Evolutionary conservation across 345 rosid species (phyloP), one percentile per base, ranked within the genome.

Genomic region (Turnera subulata): DNA sequence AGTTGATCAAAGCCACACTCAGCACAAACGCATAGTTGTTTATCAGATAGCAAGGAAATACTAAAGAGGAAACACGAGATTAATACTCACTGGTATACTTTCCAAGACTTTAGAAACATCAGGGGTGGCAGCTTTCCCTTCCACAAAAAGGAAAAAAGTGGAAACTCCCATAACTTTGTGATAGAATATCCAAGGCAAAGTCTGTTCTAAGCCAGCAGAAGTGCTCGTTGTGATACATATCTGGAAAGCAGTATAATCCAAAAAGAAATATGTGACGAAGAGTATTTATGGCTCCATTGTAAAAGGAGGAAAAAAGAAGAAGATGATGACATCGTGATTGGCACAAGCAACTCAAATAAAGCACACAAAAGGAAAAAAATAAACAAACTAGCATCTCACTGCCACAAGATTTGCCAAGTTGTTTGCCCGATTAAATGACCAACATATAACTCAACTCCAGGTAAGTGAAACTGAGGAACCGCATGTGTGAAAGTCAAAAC

Each of bases 141-240:
- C 97, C 68, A 93, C 97, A 32, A 93, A 93, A 32, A 93, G 85
- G 51, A 85, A 82, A 72, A 89, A 89, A 11, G 74, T 74, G 13
- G 97, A 89, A 71, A 87, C 88, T 21, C 97, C 99, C 63, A 84
- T 79, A 61, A 84, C 96, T 75, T 89, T 93, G 75, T 93, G 97
- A 73, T 76, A 89, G 62, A 76, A 89, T 16, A 89, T 64, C 99
- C 99, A 93, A 0, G 96, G 99, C 32, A 93, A 51, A 43, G 70
- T 89, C 71, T 89, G 97, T 53, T 87, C 92, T 61, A 93, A 69
- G 29, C 97, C 99, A 52, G 90, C 99, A 18, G 97, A 89, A 67
- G 92, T 93, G 73, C 95, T 93, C 37, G 97, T 76, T 3, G 85
- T 82, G 67, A 93, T 79, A 64, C 85, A 82, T 76, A 93, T 81